Evolutionary conservation across 2,329 filamentous ascomycete species (phyloP).

Genomic region (Botryosphaeria dothidea): DNA sequence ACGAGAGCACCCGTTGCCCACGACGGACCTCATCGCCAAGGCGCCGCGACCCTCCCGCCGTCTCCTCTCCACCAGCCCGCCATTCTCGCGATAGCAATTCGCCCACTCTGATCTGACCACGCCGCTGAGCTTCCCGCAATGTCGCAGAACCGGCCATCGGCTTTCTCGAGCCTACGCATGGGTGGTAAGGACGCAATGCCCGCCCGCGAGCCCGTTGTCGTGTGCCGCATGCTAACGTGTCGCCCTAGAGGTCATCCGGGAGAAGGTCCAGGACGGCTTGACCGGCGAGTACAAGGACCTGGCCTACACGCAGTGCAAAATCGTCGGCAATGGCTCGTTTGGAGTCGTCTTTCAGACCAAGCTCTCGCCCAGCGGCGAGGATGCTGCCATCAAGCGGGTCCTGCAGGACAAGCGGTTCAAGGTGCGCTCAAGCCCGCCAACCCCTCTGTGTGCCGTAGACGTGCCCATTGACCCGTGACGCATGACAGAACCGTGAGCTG

Average conservation of each 20-base stretch:
- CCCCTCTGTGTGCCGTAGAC: conserved; percentile 18
- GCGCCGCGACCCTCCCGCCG: conserved; percentile 43
- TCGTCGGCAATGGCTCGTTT: conserved; percentile 98
- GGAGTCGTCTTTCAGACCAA: conserved; percentile 99
- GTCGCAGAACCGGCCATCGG: conserved; percentile 89
- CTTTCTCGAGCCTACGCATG: conserved; percentile 89
- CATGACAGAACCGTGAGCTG: conserved; percentile 84
- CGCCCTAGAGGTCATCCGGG: conserved; percentile 84
- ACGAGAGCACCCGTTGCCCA: conserved; percentile 45
- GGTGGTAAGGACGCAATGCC: conserved; percentile 71
- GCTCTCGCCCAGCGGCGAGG: conserved; percentile 94
- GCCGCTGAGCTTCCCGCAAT: conserved; percentile 53
- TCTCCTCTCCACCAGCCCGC: conserved; percentile 47
- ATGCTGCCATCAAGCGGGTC: conserved; percentile 98
- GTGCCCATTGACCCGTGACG: conserved; percentile 25
- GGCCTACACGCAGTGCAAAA: conserved; percentile 99
- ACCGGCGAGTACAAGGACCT: conserved; percentile 96
- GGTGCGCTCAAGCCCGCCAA: conserved; percentile 54
- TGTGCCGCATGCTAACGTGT: conserved; percentile 38
- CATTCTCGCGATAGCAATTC: conserved; percentile 43
- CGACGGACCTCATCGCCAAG: conserved; percentile 53
- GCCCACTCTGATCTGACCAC: conserved; percentile 24
- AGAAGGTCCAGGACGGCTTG: conserved; percentile 97
- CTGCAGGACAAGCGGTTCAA: conserved; percentile 99
- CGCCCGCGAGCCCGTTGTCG: conserved; percentile 8